Percentiles rank a stretch among this genome's conserved stretches.
Conservation (phyloP, 1,284 basidiomycete species). For the Sphaerobolus stellatus region DNA sequence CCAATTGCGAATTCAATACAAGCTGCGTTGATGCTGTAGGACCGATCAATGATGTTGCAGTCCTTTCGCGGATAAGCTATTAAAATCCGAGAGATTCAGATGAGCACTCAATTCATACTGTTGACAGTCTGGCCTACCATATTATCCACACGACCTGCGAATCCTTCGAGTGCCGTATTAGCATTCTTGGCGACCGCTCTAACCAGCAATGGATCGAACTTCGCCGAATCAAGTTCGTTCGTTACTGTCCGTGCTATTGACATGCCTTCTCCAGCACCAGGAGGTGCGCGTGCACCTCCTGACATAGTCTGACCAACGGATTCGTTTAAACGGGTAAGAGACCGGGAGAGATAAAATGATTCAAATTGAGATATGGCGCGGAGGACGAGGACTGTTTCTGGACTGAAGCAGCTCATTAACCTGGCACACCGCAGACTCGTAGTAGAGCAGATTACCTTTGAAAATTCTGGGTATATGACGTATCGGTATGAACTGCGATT, state of each 20-base stretch:
- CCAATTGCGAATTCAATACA: constrained; percentile 70
- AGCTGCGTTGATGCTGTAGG: constrained; percentile 79
- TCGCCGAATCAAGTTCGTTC: constrained; percentile 90
- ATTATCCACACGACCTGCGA: constrained; percentile 60
- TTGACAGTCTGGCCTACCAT: constrained; percentile 51
- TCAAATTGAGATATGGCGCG: constrained; percentile 83
- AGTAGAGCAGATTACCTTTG: constrained; percentile 83
- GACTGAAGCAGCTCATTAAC: constrained; percentile 43
- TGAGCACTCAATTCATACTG: not conserved
- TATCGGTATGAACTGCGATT: constrained; percentile 92
- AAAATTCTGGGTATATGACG: constrained; percentile 75
- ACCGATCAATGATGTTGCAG: constrained; percentile 72
- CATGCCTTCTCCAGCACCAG: constrained; percentile 73
- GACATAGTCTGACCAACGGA: constrained; percentile 71
- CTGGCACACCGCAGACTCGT: constrained; percentile 1
- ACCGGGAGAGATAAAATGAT: constrained; percentile 80
- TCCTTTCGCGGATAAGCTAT: constrained; percentile 75
- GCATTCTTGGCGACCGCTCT: constrained; percentile 75
- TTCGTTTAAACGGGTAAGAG: constrained; percentile 78
- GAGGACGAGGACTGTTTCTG: constrained; percentile 87
- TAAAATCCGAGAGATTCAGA: constrained; percentile 1
- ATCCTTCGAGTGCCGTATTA: constrained; percentile 62
- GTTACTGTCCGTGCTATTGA: constrained; percentile 73
- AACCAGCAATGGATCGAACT: constrained; percentile 88
- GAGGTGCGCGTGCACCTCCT: constrained; percentile 64